Evolutionary conservation across 257 asterid species (phyloP), one percentile per base, ranked within the genome.

Genomic region (Gynochthodes officinalis): DNA sequence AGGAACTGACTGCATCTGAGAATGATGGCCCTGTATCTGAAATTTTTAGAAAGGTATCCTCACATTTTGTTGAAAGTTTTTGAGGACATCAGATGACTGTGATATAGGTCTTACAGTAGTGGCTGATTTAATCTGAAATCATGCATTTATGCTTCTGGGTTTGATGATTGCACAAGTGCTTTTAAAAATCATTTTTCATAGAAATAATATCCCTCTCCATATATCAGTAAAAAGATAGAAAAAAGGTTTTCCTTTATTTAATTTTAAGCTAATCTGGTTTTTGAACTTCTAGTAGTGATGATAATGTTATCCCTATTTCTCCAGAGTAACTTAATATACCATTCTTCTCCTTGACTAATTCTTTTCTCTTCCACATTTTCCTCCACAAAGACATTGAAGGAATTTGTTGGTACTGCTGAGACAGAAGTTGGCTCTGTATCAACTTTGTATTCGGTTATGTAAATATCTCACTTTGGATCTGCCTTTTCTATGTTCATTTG

Each of bases 11-110:
- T 67, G 90, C 96, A 70, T 92, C 98, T 1, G 98, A 92, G 83
- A 90, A 81, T 39, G 99, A 95, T 83, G 99, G 99, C 52, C 96
- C 95, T 39, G 97, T 95, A 74, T 95, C 99, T 76, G 97, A 92
- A 78, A 77, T 80, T 76, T 95, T 95, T 74, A 82, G 83, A 54
- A 86, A 92, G 99, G 99, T 95, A 89, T 71, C 61, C 46, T 61
- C 33, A 33, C 15, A 52, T 32, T 64, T 64, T 67, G 55, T 48
- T 74, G 15, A 37, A 53, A 27, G 40, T 37, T 30, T 37, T 54
- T 19, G 62, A 42, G 23, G 23, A 16, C 27, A 43, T 25, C 28
- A 60, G 0, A 33, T 32, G 73, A 62, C 64, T 69, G 46, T 66
- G 39, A 15, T 15, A 23, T 39, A 16, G 9, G 10, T 18, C 33